phyloP scores from a whole-genome alignment of 2,329 filamentous ascomycete genomes.

The Phaeosphaeriaceae sp. region DNA sequence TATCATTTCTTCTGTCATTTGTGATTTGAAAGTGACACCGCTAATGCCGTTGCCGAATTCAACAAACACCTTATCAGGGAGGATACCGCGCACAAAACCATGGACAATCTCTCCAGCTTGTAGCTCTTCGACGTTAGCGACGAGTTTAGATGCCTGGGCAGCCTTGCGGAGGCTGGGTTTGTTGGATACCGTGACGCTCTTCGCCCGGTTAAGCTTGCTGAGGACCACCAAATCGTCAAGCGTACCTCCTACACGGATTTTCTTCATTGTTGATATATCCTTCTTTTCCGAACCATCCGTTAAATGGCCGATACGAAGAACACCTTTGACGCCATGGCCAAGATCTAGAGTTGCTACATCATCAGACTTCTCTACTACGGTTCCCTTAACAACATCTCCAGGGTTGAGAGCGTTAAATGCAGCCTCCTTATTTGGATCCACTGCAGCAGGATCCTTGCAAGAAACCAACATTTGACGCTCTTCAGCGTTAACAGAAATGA shows the following conservation, averaged over 20 bases:
- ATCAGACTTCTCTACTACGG: conserved; percentile 58
- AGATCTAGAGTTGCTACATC: conserved; percentile 71
- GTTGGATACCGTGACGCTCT: conserved; percentile 76
- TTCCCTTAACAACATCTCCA: conserved; percentile 77
- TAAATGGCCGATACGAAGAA: conserved; percentile 78
- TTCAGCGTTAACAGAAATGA: conserved; percentile 78
- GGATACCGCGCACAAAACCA: conserved; percentile 87
- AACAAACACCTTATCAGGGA: conserved; percentile 81
- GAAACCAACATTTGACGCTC: conserved; percentile 80
- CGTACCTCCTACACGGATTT: conserved; percentile 82
- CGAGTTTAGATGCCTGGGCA: conserved; percentile 71
- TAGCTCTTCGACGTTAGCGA: conserved; percentile 74
- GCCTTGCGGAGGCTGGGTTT: conserved; percentile 84
- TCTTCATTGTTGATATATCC: conserved; percentile 76
- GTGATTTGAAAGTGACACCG: conserved; percentile 79
- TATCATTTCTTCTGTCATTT: conserved; percentile 74
- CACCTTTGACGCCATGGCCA: conserved; percentile 76
- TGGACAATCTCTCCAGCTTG: conserved; percentile 71
- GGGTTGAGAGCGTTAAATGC: conserved; percentile 76
- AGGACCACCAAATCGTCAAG: conserved; percentile 83
- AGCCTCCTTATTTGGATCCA: conserved; percentile 75
- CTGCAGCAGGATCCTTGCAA: conserved; percentile 85
- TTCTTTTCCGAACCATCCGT: conserved; percentile 84
- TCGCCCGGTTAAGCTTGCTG: conserved; percentile 81
- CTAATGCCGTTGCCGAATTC: conserved; percentile 80